Conservation (phyloP, 2,329 filamentous ascomycete genomes). For the Penicillium frequentans region DNA sequence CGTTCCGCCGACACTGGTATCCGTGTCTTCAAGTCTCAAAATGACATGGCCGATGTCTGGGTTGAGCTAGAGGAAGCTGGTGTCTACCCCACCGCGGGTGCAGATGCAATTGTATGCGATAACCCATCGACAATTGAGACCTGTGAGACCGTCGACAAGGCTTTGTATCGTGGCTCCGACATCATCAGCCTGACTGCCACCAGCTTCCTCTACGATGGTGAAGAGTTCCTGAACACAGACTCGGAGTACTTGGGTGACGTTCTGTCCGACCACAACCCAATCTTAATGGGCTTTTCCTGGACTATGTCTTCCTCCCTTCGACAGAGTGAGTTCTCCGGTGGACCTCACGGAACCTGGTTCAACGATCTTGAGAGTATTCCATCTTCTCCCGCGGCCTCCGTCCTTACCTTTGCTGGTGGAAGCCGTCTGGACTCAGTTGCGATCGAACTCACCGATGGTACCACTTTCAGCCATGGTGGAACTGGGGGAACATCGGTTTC, state of each 20-base stretch:
- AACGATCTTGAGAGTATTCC: constrained; percentile 52
- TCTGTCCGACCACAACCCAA: constrained; percentile 65
- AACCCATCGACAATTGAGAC: constrained; percentile 56
- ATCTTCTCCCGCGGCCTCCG: constrained; percentile 31
- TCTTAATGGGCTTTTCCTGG: constrained; percentile 36
- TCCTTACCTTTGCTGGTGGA: constrained; percentile 46
- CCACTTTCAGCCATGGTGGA: constrained; percentile 54
- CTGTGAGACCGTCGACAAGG: constrained; percentile 69
- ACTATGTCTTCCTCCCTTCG: constrained; percentile 55
- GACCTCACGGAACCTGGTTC: constrained; percentile 49
- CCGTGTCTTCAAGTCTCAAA: constrained; percentile 51
- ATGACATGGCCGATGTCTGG: constrained; percentile 60
- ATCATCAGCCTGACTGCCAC: constrained; percentile 55
- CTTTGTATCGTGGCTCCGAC: constrained; percentile 46
- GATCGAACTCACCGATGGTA: constrained; percentile 51
- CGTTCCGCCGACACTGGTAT: constrained; percentile 54
- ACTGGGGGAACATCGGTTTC: constrained; percentile 47
- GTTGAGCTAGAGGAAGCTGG: constrained; percentile 55
- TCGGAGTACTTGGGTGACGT: constrained; percentile 41
- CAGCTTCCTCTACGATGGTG: constrained; percentile 51
- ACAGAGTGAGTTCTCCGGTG: constrained; percentile 28
- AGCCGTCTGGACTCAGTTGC: constrained; percentile 54
- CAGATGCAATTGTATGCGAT: constrained; percentile 48
- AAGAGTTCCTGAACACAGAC: constrained; percentile 59
- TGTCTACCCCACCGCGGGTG: constrained; percentile 46